These are phyloP conservation scores for Moniliella sp. DNA, from an alignment of 1,284 basidiomycete species.

Conservation along the genomic window DNA sequence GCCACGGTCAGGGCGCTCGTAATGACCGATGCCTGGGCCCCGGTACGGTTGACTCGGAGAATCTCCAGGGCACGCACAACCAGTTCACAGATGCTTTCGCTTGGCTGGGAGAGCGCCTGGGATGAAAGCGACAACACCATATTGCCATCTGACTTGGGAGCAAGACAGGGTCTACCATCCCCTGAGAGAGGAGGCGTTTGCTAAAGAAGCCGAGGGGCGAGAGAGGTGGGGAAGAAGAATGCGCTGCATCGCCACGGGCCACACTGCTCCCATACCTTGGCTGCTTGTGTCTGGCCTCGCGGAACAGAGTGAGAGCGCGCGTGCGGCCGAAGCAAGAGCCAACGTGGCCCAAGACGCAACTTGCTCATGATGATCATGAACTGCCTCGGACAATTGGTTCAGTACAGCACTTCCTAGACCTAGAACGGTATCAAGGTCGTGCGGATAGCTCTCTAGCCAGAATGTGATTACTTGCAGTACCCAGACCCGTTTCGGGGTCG, in stretches of 20 bases:
- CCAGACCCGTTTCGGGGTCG: too few species aligned
- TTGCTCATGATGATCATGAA: background rate
- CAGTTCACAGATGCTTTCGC: background rate
- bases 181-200: background rate
- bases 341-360: background rate
- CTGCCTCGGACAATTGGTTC: too few species aligned
- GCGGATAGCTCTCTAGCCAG: background rate
- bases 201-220: background rate
- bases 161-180: background rate
- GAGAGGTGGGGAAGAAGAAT: background rate
- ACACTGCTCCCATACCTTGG: too few species aligned
- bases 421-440: too few species aligned
- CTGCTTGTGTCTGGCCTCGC: too few species aligned
- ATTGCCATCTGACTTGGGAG: background rate
- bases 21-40: background rate
- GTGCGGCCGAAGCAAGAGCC: background rate
- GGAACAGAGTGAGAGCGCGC: too few species aligned
- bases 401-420: too few species aligned
- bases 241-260: background rate
- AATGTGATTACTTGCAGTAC: background rate
- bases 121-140: background rate
- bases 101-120: background rate
- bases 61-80: background rate
- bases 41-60: background rate
- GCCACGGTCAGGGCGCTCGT: background rate